Evolutionary conservation across 148 eudicot species (phyloP).

Genomic region (Limonium bicolor): DNA sequence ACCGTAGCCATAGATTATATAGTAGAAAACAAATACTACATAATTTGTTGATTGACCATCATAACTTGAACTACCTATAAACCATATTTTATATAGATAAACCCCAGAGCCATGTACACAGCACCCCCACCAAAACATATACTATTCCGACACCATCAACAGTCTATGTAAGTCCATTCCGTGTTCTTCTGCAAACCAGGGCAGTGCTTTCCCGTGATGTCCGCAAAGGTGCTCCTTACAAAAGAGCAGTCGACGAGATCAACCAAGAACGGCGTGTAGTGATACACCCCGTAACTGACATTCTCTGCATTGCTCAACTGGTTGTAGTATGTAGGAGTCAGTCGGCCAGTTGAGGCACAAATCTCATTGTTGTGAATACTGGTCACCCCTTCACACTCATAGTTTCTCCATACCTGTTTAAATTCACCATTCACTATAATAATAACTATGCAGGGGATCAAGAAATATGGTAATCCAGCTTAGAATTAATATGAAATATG

Average conservation of each 20-base stretch:
- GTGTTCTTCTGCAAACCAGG: slow-evolving; percentile 39
- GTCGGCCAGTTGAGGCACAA: slow-evolving; percentile 48
- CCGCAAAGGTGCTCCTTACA: slow-evolving; percentile 41
- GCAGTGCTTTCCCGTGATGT: slow-evolving; percentile 31
- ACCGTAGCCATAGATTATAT: too few species aligned
- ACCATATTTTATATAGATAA: too few species aligned
- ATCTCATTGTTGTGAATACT: neutral
- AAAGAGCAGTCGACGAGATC: slow-evolving; percentile 56
- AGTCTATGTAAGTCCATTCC: slow-evolving; percentile 48
- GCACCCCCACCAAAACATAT: too few species aligned
- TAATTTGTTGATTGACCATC: too few species aligned
- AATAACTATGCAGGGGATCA: too few species aligned
- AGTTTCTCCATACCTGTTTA: slow-evolving; percentile 1
- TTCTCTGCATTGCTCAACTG: slow-evolving; percentile 36
- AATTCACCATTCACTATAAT: too few species aligned
- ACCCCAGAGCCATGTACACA: too few species aligned
- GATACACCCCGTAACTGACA: slow-evolving; percentile 47
- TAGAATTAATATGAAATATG: too few species aligned
- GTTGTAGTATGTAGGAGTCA: slow-evolving; percentile 44
- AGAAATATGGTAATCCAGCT: too few species aligned
- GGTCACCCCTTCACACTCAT: neutral
- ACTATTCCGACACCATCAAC: too few species aligned
- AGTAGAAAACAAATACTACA: too few species aligned
- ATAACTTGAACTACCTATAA: too few species aligned
- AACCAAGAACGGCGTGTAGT: slow-evolving; percentile 54